Evolutionary conservation across 176 grass and related monocot genomes (phyloP), one percentile per base, ranked within the genome.

Genomic region (Bromus sterilis): DNA sequence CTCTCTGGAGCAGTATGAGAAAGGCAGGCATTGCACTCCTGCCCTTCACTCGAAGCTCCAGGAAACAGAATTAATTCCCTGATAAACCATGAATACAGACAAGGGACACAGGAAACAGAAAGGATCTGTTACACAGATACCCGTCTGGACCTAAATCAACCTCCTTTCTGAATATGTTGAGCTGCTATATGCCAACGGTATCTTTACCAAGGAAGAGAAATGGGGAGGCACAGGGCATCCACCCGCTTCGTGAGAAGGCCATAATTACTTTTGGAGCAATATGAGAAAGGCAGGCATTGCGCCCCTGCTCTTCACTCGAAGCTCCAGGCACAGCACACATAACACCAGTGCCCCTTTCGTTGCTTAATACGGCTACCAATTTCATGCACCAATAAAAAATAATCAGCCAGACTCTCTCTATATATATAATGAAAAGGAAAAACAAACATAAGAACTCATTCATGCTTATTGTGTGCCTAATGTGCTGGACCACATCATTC

Each of bases 261-360:
- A 16, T 28, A 3, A 0, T 83, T 34, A 90, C 75, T 90, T 33
- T 90, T 4, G 16, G 88, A 90, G 83, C 79, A 49, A 28, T 75
- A 90, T 86, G 88, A 90, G 75, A 90, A 90, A 82, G 83, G 88
- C 88, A 83, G 74, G 79, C 88, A 90, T 73, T 24, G 83, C 74
- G 39, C 57, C 36, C 83, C 76, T 51, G 11, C 88, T 68, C 79
- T 90, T 86, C 83, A 90, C 88, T 90, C 59, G 88, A 86, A 86
- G 79, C 88, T 86, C 88, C 83, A 79, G 7, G 11, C 23, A 71
- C 29, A 24, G 20, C 11, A 71, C 12, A 4, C 12, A 43, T 46
- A 46, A 21, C 57, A 37, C 6, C 6, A 24, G 1, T 2, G 12
- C 18, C 30, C 28, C 6, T 1, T 4, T 28, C 66, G 31, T 0